These are phyloP conservation scores for Coemansia sp. DNA, from an alignment of 192 early-diverging fungal species.

Conservation along the genomic window DNA sequence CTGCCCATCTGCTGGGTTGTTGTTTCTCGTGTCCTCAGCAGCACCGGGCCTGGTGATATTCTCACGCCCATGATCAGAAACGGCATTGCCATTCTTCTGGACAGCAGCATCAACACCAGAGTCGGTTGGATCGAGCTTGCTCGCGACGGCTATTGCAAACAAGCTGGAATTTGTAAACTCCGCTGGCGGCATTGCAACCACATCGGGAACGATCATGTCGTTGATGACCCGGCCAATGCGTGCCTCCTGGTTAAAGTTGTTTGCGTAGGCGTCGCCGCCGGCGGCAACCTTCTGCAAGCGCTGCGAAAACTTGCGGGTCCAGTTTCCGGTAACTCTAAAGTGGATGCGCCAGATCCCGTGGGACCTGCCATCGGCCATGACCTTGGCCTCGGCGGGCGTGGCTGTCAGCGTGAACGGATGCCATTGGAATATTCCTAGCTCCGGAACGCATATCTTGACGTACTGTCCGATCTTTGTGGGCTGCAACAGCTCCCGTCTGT, in stretches of 20 bases:
- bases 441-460: constrained; percentile 73
- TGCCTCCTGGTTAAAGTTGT: constrained; percentile 52
- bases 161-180: too few relatives aligned
- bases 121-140: constrained; percentile 9
- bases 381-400: constrained; percentile 71
- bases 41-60: neutral
- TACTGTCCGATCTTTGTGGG: constrained; percentile 69
- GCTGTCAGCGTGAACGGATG: constrained; percentile 82
- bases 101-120: constrained; percentile 25
- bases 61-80: neutral
- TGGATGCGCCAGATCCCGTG: constrained; percentile 64
- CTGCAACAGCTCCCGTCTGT: constrained; percentile 56
- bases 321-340: constrained; percentile 76
- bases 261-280: constrained; percentile 46
- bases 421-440: constrained; percentile 74
- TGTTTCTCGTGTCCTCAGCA: neutral
- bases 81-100: neutral
- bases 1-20: neutral
- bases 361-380: constrained; percentile 54
- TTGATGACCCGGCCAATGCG: constrained; percentile 49
- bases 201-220: constrained; percentile 37
- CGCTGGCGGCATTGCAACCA: constrained; percentile 40
- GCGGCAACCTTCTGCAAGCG: constrained; percentile 56
- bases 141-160: too few relatives aligned
- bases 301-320: constrained; percentile 68